These are phyloP conservation scores for Periglandula ipomoeae DNA, from an alignment of 2,329 filamentous ascomycete genomes.

Conservation along the genomic window DNA sequence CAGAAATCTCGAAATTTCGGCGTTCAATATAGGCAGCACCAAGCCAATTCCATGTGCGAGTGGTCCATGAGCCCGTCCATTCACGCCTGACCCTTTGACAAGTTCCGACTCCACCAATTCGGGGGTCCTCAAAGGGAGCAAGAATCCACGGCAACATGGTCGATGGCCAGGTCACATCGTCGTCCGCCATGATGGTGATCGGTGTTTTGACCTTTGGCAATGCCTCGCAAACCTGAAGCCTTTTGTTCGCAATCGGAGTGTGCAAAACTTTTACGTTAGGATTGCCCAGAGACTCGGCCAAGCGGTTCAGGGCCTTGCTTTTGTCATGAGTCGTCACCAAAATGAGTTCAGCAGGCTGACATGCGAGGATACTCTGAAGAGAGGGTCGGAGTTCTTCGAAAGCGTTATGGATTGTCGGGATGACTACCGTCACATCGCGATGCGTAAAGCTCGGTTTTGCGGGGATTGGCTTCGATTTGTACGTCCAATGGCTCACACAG, in stretches of 20 bases:
- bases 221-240: slow-evolving; percentile 84
- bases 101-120: slow-evolving; percentile 84
- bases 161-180: slow-evolving; percentile 87
- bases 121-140: slow-evolving; percentile 77
- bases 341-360: slow-evolving; percentile 63
- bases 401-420: slow-evolving; percentile 82
- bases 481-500: slow-evolving; percentile 74
- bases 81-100: slow-evolving; percentile 77
- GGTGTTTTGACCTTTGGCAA: slow-evolving; percentile 75
- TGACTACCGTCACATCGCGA: slow-evolving; percentile 85
- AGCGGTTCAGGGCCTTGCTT: slow-evolving; percentile 54
- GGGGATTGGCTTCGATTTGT: slow-evolving; percentile 76
- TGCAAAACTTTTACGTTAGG: slow-evolving; percentile 64
- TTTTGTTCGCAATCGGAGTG: slow-evolving; percentile 85
- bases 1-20: slow-evolving; percentile 93
- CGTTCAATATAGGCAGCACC: slow-evolving; percentile 88
- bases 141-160: slow-evolving; percentile 86
- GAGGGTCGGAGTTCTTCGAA: slow-evolving; percentile 78
- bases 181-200: slow-evolving; percentile 89
- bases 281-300: slow-evolving; percentile 51
- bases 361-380: slow-evolving; percentile 65
- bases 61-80: slow-evolving; percentile 46
- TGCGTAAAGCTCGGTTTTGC: slow-evolving; percentile 70
- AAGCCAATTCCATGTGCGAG: slow-evolving; percentile 75
- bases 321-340: slow-evolving; percentile 83